A percentile compares a stretch with the other conserved stretches of the same genome.
phyloP scores from a whole-genome alignment of 192 early-diverging fungal species.

The Gaertneriomyces sp. region DNA sequence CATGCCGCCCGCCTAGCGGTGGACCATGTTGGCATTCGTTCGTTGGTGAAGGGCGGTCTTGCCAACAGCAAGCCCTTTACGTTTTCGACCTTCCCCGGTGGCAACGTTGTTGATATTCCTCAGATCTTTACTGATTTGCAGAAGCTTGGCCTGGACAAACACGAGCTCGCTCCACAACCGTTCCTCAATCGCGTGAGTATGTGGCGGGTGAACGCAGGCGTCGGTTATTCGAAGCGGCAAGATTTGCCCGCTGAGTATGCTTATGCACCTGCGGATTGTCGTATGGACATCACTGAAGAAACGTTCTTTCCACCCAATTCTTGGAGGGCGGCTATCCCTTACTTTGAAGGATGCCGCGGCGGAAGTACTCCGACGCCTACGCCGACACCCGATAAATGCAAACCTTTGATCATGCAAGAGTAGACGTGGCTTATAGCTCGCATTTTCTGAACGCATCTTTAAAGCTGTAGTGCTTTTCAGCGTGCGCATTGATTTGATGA shows the following conservation, averaged over 20 bases:
- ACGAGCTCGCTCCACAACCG: constrained; percentile 25
- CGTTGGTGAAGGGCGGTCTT: constrained; percentile 24
- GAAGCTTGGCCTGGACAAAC: constrained; percentile 4
- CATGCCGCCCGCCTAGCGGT: constrained; percentile 20
- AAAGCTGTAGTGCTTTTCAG: too few relatives aligned
- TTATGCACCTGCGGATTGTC: constrained; percentile 18
- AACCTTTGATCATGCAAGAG: too few relatives aligned
- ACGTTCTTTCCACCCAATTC: constrained; percentile 17
- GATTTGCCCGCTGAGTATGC: constrained; percentile 30
- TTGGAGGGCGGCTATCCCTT: constrained; percentile 16
- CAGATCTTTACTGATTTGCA: constrained; percentile 21
- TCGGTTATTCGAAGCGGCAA: constrained; percentile 16
- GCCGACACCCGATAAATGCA: too few relatives aligned
- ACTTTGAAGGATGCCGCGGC: constrained; percentile 4
- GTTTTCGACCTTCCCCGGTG: constrained; percentile 31
- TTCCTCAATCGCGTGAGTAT: constrained; percentile 4
- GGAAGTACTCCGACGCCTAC: too few relatives aligned
- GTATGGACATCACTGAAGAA: constrained; percentile 22
- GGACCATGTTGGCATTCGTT: constrained; percentile 23
- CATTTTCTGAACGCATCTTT: too few relatives aligned
- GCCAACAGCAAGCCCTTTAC: constrained; percentile 22
- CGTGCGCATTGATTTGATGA: too few relatives aligned
- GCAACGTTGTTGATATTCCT: constrained; percentile 29
- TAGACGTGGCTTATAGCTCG: too few relatives aligned
- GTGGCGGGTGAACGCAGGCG: constrained; percentile 26